These are phyloP conservation scores for Shiraia bambusicola DNA, from an alignment of 2,329 filamentous ascomycete species.

Conservation along the genomic window DNA sequence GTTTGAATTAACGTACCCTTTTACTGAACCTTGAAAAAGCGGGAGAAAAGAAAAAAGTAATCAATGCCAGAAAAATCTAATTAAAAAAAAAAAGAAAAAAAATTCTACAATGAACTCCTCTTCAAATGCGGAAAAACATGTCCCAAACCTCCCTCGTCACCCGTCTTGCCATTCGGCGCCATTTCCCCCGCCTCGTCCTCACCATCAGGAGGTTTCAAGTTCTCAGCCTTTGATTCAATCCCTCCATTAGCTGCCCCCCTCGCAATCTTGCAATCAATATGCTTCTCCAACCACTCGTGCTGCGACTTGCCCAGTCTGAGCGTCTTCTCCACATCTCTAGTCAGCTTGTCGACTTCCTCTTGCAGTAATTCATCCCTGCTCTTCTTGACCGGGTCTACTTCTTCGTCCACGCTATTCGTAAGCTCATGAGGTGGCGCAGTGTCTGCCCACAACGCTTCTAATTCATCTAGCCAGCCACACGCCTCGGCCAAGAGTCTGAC, in stretches of 20 bases:
- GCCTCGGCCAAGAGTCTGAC: constrained; percentile 76
- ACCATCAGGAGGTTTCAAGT: constrained; percentile 8
- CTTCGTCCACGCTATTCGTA: constrained; percentile 18
- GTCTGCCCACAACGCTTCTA: constrained; percentile 72
- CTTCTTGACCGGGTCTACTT: constrained; percentile 44
- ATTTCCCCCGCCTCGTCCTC: constrained; percentile 8
- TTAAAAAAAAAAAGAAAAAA: too few relatives aligned
- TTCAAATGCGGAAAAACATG: constrained; percentile 38
- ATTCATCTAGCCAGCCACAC: constrained; percentile 81
- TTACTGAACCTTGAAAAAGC: too few relatives aligned
- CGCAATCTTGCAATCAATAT: constrained; percentile 33
- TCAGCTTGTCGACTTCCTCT: constrained; percentile 60
- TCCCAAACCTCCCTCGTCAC: constrained; percentile 12
- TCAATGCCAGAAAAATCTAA: neutral
- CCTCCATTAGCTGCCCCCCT: constrained; percentile 14
- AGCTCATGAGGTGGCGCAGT: constrained; percentile 53
- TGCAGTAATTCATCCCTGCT: constrained; percentile 58
- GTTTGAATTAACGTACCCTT: too few relatives aligned
- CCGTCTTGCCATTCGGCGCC: constrained; percentile 9
- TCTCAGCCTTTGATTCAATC: neutral
- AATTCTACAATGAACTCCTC: constrained; percentile 49
- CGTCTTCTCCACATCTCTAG: constrained; percentile 59
- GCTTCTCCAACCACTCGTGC: constrained; percentile 38
- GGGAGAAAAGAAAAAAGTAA: neutral
- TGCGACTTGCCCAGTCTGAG: constrained; percentile 40